These are phyloP conservation scores for Penicillium sp. DNA, from an alignment of 2,329 filamentous ascomycete species.

Conservation along the genomic window DNA sequence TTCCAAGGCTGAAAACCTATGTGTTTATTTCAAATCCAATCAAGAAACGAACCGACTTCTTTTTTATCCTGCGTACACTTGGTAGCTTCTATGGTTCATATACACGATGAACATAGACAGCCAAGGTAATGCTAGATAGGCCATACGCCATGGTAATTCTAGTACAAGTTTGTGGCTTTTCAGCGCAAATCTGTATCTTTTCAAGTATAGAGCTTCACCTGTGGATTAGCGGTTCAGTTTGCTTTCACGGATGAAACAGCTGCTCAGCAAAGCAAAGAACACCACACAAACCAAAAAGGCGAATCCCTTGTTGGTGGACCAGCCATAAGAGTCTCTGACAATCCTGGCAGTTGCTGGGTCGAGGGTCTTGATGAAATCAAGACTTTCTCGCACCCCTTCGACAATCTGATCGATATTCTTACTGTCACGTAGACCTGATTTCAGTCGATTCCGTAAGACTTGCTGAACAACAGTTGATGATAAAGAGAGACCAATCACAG, in stretches of 20 bases:
- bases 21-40: too few species aligned
- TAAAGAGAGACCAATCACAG: conserved; percentile 58
- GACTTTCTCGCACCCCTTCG: conserved; percentile 58
- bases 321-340: conserved; percentile 60
- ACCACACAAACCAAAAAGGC: conserved; percentile 45
- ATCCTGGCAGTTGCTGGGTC: conserved; percentile 51
- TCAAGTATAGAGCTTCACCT: not conserved
- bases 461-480: conserved; percentile 65
- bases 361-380: conserved; percentile 59
- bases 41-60: not conserved
- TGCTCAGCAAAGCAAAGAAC: conserved; percentile 39
- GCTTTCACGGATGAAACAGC: conserved; percentile 51
- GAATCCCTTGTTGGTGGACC: conserved; percentile 47
- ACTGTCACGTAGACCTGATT: conserved; percentile 46
- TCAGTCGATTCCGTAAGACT: conserved; percentile 51
- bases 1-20: not conserved
- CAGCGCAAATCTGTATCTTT: not conserved
- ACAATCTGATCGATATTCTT: conserved; percentile 58
- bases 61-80: not conserved
- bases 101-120: not conserved
- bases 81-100: not conserved
- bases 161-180: not conserved
- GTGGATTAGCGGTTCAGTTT: conserved; percentile 37
- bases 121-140: not conserved
- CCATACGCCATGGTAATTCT: not conserved